A percentile compares a stretch with the other conserved stretches of the same genome.
phyloP scores from a whole-genome alignment of 495 filamentous ascomycete genomes.

The Hypoxylon cercidicola region DNA sequence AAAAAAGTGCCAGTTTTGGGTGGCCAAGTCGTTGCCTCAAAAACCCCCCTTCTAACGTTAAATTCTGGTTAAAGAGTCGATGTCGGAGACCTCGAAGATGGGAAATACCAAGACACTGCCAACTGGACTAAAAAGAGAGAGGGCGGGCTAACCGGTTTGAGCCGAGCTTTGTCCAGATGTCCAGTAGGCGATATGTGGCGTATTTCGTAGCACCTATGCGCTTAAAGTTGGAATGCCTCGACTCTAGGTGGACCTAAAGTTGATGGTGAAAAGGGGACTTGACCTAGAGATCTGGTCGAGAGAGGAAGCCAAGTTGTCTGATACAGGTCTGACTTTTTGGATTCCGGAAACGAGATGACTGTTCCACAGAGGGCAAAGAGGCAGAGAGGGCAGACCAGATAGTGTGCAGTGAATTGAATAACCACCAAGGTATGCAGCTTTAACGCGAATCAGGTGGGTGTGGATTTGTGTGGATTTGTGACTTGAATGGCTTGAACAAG shows the following conservation, averaged over 20 bases:
- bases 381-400: constrained; percentile 4
- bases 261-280: not conserved
- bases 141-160: constrained; percentile 8
- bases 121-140: not conserved
- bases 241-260: constrained; percentile 1
- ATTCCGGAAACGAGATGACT: constrained; percentile 14
- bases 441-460: constrained; percentile 7
- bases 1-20: constrained; percentile 24
- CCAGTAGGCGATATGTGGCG: constrained; percentile 4
- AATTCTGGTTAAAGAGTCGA: constrained; percentile 16
- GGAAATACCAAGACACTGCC: not conserved
- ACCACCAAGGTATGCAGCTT: not conserved
- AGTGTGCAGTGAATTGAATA: not conserved
- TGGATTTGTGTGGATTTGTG: constrained; percentile 5
- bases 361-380: constrained; percentile 12
- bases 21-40: constrained; percentile 26
- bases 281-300: not conserved
- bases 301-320: constrained; percentile 23
- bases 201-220: not conserved
- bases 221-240: no score
- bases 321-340: not conserved
- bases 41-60: constrained; percentile 8
- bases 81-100: constrained; percentile 5
- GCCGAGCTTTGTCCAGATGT: constrained; percentile 31
- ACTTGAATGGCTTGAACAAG: no score